Evolutionary conservation across 2,329 filamentous ascomycete species (phyloP), one percentile per base, ranked within the genome.

Genomic region (Sordariomycetes sp.): DNA sequence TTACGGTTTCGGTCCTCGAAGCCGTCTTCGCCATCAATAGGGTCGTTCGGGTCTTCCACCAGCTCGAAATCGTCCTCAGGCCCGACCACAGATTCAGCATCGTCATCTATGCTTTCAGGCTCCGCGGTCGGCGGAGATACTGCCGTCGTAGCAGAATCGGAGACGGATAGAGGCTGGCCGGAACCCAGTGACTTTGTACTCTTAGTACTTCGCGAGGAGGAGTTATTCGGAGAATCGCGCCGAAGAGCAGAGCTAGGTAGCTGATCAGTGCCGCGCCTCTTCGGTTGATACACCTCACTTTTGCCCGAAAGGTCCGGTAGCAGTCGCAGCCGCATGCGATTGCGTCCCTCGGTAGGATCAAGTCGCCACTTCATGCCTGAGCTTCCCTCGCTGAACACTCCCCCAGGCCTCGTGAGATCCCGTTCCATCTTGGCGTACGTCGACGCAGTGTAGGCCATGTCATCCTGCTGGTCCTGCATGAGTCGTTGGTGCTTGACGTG

Each of bases 1-100:
- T 97, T 97, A 52, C 95, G 83, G 67, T 99, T 97, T 75, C 97
- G 97, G 71, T 99, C 95, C 71, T 99, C 95, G 62, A 95, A 95
- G 10, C 53, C 87, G 63, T 87, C 84, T 16, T 85, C 82, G 1
- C 73, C 78, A 53, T 94, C 90, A 28, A 89, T 82, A 48, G 88
- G 84, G 59, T 93, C 88, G 65, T 91, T 91, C 0, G 93, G 92
- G 61, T 97, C 93, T 60, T 97, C 92, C 7, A 99, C 87, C 63
- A 99, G 83, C 72, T 99, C 94, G 67, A 96, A 99, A 63, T 95
- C 95, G 53, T 97, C 94, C 59, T 97, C 94, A 0, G 86, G 75
- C 11, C 77, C 71, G 59, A 65, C 70, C 12, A 66, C 61, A 53
- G 70, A 60, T 32, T 66, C 63, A 11, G 52, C 40, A 8, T 56